Evolutionary conservation across 306 rosid species (phyloP), one percentile per base, ranked within the genome.

Genomic region (Macrotyloma uniflorum): DNA sequence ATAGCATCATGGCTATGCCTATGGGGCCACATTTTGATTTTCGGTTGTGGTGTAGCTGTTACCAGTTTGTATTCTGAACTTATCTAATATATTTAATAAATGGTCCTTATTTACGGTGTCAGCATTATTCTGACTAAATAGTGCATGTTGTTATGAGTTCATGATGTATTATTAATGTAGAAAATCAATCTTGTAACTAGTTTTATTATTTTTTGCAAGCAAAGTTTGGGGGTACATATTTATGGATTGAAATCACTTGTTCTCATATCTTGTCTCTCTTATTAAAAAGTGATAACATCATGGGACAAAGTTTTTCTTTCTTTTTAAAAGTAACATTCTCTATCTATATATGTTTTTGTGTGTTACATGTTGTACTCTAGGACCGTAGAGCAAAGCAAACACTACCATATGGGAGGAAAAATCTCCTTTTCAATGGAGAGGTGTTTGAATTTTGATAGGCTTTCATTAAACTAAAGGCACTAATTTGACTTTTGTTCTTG

Each of bases 11-110:
- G 43, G n/a, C 35, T 5, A 65, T 51, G 36, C 5, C 22, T 6
- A 67, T 78, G 86, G 83, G 86, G 66, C 72, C 83, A 73, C 74
- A 49, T 79, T 18, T 73, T 78, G 80, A 40, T 67, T 83, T 73
- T 73, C 10, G 11, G 84, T 73, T 74, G 70, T 53, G 16, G 70
- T 82, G 85, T 87, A 78, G 69, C 67, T 80, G 45, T 82, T 75
- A 74, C 74, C 76, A 63, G 47, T 49, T 79, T 84, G 69, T 42
- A 45, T 71, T 72, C 42, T 72, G 16, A 53, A 26, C 16, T 73
- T 72, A 45, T 45, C 28, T 38, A 53, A 64, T 79, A 67, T 42
- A 53, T 64, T 74, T 75, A 73, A 65, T 78, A 9, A 72, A 54
- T 71, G 8, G 33, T 20, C 38, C 38, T 26, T 4, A 23, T 63